These are phyloP conservation scores for Anthostomella pinea DNA, from an alignment of 2,329 filamentous ascomycete genomes.

Conservation along the genomic window DNA sequence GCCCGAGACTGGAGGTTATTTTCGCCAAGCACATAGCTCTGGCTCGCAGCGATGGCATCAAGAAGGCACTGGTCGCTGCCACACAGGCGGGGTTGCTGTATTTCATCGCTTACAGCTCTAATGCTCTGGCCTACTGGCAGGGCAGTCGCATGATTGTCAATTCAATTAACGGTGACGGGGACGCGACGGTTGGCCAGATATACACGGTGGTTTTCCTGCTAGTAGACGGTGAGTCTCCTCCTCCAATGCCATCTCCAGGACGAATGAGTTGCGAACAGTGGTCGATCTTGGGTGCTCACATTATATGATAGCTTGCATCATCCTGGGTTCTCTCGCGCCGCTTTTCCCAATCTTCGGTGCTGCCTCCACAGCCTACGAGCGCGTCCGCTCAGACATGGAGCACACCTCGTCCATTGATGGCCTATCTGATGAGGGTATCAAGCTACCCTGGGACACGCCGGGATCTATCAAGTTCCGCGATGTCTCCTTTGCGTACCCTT, in stretches of 20 bases:
- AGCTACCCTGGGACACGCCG: conserved; percentile 41
- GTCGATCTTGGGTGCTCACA: conserved; percentile 37
- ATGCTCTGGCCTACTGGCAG: conserved; percentile 65
- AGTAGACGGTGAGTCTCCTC: conserved; percentile 47
- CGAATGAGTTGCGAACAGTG: conserved; percentile 21
- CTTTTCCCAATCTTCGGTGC: no score
- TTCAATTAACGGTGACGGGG: conserved; percentile 33
- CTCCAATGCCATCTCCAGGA: background rate
- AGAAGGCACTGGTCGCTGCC: conserved; percentile 54
- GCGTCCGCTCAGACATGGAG: no score
- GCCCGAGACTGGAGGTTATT: conserved; percentile 48
- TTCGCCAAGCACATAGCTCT: conserved; percentile 43
- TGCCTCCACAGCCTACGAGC: no score
- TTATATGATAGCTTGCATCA: conserved; percentile 52
- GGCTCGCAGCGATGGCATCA: conserved; percentile 47
- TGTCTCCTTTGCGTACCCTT: conserved; percentile 38
- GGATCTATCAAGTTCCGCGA: conserved; percentile 36
- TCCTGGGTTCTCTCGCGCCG: no score
- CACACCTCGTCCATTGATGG: conserved; percentile 58
- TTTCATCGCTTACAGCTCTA: conserved; percentile 63
- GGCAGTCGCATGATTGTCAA: conserved; percentile 48
- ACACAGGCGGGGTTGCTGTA: conserved; percentile 62
- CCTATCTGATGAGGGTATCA: conserved; percentile 47
- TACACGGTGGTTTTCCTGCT: conserved; percentile 65
- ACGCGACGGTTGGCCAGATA: conserved; percentile 44